Base-by-base conservation (phyloP, 768 basidiomycete genomes). In the Dioszegia crocea region DNA sequence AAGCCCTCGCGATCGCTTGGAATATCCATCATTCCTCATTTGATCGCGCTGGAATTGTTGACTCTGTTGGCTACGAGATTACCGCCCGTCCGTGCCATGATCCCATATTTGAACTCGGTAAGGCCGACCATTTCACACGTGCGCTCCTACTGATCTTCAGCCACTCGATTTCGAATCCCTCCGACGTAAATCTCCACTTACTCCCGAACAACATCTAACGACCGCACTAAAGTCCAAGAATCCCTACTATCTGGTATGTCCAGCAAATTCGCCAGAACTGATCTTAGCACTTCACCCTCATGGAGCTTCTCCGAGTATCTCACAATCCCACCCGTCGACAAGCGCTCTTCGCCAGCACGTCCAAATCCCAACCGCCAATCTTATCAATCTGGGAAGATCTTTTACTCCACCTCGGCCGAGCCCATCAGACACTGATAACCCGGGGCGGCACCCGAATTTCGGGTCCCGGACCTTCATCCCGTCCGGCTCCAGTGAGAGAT, bases 271-370 rank as follows among this genome's bases (percentile, higher is more conserved):
- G 33, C 21, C 26, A 40, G 39, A n/a, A 31, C 11, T 10, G 39
- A 39, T 60, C 11, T 9, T 41, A 75, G 74, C 70, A 68, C 52
- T 74, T 76, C 60, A 76, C 74, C 6, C 48, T 70, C 36, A 67
- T 72, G 59, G 74, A 76, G 47, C 65, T 73, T 11, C 57, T 71
- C 0, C 66, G 73, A 26, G 59, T 69, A 4, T 57, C 65, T 3
- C 48, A 65, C 26, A 59, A 64, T 8, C 61, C 67, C 2, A 41
- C 61, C 11, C 61, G 62, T 12, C 59, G 72, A 17, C 53, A 66
- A 48, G 59, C 59, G 29, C 50, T 74, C 21, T 74, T 74, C 59
- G 39, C 56, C 29, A 67, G 66, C 49, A 60, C 64, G 16, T 54
- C 63, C 29, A 62, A 55, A n/a, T 50, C 63, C 19, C 64, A 63